A percentile compares a stretch with the other conserved stretches of the same genome.
Conservation (phyloP, 2,329 filamentous ascomycete species). For the Catunica adiposa region DNA sequence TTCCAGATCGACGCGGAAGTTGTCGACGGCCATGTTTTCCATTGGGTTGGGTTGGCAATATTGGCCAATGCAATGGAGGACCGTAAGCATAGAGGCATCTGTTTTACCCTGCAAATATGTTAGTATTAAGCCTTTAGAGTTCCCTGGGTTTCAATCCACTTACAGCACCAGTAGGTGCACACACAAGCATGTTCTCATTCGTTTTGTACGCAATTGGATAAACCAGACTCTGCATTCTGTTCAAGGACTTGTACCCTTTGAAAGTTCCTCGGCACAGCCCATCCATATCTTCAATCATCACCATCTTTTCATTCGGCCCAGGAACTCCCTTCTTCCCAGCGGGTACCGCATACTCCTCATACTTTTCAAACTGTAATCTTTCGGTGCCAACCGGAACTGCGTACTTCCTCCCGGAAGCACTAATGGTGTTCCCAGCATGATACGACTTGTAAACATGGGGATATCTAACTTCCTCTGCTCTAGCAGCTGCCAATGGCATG, state of each 20-base stretch:
- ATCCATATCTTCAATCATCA: slow-evolving; percentile 70
- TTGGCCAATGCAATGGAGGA: slow-evolving; percentile 77
- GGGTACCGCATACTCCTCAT: slow-evolving; percentile 79
- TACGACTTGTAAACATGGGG: slow-evolving; percentile 85
- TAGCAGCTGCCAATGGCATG: slow-evolving; percentile 50
- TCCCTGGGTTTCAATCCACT: slow-evolving; percentile 20
- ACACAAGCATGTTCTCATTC: slow-evolving; percentile 97
- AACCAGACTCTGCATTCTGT: slow-evolving; percentile 95
- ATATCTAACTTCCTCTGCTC: slow-evolving; percentile 59
- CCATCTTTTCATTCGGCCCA: slow-evolving; percentile 53
- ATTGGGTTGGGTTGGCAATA: slow-evolving; percentile 67
- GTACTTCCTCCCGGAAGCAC: slow-evolving; percentile 64
- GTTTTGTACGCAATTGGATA: slow-evolving; percentile 92
- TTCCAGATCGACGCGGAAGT: slow-evolving; percentile 68
- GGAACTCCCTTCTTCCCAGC: slow-evolving; percentile 63
- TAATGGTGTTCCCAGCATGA: slow-evolving; percentile 72
- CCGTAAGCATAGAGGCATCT: slow-evolving; percentile 91
- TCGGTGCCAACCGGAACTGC: slow-evolving; percentile 61
- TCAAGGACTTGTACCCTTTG: slow-evolving; percentile 80
- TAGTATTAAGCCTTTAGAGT: neutral
- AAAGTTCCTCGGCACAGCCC: slow-evolving; percentile 83
- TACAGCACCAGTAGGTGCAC: slow-evolving; percentile 82
- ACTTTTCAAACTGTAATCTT: slow-evolving; percentile 54
- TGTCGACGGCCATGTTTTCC: slow-evolving; percentile 52
- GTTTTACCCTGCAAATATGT: slow-evolving; percentile 59